Evolutionary conservation across 768 basidiomycete genomes (phyloP).

Genomic region (Rhodosporidiobolus sp.): DNA sequence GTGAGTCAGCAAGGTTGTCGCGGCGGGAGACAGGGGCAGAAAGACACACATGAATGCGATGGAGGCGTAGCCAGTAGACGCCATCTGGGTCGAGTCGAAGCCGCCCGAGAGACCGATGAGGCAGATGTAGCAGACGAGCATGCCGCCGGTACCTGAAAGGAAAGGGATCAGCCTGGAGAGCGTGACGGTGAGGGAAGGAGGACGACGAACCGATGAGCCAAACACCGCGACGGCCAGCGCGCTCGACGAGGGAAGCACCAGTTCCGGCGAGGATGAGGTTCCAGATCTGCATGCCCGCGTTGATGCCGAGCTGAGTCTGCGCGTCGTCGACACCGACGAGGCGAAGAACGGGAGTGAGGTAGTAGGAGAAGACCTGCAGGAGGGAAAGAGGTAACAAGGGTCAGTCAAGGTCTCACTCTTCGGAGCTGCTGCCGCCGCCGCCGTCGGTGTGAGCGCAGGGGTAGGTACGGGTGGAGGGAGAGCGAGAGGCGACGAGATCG

Average conservation of each 20-base stretch:
- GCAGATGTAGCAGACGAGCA: slow-evolving; percentile 38
- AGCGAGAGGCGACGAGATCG: no score
- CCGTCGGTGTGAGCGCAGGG: no score
- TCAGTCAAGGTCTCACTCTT: neutral
- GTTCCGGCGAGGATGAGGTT: slow-evolving; percentile 10
- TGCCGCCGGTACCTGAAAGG: slow-evolving; percentile 41
- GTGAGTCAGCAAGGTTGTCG: no score
- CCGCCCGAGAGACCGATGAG: slow-evolving; percentile 42
- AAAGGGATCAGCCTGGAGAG: no score
- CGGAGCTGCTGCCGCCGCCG: no score
- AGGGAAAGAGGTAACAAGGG: neutral
- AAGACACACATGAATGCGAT: slow-evolving; percentile 44
- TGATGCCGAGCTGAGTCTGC: slow-evolving; percentile 33
- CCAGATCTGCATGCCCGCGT: slow-evolving; percentile 41
- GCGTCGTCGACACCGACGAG: slow-evolving; percentile 45
- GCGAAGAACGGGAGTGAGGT: slow-evolving; percentile 42
- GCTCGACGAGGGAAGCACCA: slow-evolving; percentile 45
- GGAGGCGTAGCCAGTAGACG: slow-evolving; percentile 38
- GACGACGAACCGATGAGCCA: no score
- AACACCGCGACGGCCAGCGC: slow-evolving; percentile 42
- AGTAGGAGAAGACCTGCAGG: slow-evolving; percentile 36
- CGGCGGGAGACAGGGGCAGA: neutral
- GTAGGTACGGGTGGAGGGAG: no score
- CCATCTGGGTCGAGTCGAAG: slow-evolving; percentile 38
- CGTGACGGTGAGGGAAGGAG: no score